Conservation (phyloP, 2,329 filamentous ascomycete genomes). For the Myriosclerotinia scirpicola region DNA sequence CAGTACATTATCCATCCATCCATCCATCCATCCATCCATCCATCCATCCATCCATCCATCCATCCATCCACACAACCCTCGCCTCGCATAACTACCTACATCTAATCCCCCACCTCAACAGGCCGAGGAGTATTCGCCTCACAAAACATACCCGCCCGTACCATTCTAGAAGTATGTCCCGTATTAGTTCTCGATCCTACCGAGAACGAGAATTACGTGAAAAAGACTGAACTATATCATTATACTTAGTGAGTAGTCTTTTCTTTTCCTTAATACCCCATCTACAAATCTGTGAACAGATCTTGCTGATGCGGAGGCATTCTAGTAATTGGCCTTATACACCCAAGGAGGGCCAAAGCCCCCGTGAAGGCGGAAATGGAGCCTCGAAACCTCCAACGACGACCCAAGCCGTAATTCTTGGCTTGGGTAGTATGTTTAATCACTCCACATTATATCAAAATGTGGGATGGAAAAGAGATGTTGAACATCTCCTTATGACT, state of each 20-base stretch:
- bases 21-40: too few relatives aligned
- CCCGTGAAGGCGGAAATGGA: constrained; percentile 44
- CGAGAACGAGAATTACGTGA: constrained; percentile 52
- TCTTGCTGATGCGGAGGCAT: not conserved
- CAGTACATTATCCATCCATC: not conserved
- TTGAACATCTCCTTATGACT: constrained; percentile 47
- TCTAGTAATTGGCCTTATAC: constrained; percentile 28
- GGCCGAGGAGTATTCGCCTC: constrained; percentile 52
- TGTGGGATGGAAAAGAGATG: constrained; percentile 54
- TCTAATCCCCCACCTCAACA: too few relatives aligned
- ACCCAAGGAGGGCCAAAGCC: constrained; percentile 20
- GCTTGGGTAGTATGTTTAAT: constrained; percentile 59
- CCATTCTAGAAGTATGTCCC: constrained; percentile 52
- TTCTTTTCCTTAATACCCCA: constrained; percentile 11
- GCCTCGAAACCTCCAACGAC: constrained; percentile 37
- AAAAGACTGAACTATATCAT: constrained; percentile 52
- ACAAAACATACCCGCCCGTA: constrained; percentile 47
- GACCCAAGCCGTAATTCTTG: constrained; percentile 46
- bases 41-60: too few relatives aligned
- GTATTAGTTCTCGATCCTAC: constrained; percentile 50
- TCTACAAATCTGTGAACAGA: not conserved
- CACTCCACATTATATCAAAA: constrained; percentile 54
- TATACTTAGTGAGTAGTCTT: constrained; percentile 52
- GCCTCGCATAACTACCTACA: not conserved
- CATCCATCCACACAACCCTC: too few relatives aligned